Base-by-base conservation (phyloP, 495 filamentous ascomycete genomes). In the Podospora pseudopauciseta region DNA sequence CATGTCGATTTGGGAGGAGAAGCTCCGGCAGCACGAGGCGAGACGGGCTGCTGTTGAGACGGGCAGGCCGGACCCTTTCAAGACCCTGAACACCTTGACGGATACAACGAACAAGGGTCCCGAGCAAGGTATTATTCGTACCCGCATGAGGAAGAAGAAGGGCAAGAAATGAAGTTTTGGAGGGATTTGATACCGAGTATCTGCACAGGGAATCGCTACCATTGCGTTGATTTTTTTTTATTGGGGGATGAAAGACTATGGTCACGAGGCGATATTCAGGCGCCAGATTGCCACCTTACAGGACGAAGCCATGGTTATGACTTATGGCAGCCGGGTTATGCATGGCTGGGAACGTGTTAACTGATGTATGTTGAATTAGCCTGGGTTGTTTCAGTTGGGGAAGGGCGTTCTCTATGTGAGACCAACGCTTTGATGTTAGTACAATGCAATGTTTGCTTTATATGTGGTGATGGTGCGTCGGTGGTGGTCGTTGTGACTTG, bases 91-190 rank as follows among this genome's bases (percentile, higher is more conserved):
- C 39, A 11, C 39, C 39, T 49, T 49, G 7, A 13, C 9, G 39
- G 54, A 68, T 58, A 66, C 70, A 30, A 58, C 59, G 65, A 68
- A 69, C 63, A 65, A 71, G 58, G 71, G 73, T 53, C 69, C 63
- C 30, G 69, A 75, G 55, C 68, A 70, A 44, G 71, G 71, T 19
- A 59, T 70, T 34, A 74, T 77, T 60, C 73, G 73, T 16, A 77
- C 75, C 19, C 64, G 72, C 18, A 71, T 68, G 59, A 68, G 75
- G 20, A 74, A 76, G 65, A 64, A 64, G 70, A 73, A 72, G 71
- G 60, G 68, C 60, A 75, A 60, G 68, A 73, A 73, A 63, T 68
- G 65, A 72, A 54, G 56, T 23, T n/a, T 18, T 30, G 6, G 30
- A 5, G 44, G 60, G 19, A 28, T 53, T 65, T 39, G 23, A 64